Percentiles rank a stretch among this genome's conserved stretches.
phyloP scores from a whole-genome alignment of 1,284 basidiomycete genomes.

The Malassezia pachydermatis region DNA sequence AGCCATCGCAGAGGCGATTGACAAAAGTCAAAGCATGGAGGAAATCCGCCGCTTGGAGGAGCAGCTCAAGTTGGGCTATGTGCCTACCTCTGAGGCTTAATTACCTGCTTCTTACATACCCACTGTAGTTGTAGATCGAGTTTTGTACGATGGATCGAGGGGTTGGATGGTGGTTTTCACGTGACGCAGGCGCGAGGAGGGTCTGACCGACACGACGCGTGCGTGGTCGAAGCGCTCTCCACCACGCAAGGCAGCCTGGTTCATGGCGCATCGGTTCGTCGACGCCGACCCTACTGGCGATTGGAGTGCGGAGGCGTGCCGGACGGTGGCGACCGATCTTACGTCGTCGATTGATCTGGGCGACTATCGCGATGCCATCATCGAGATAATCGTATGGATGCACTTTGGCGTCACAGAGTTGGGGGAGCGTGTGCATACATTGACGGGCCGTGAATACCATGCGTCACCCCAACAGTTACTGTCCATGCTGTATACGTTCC shows the following conservation, averaged over 20 bases:
- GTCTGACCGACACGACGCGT: too few relatives aligned
- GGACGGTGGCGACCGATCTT: conserved; percentile 42
- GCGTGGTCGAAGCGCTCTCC: too few relatives aligned
- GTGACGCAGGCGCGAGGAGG: too few relatives aligned
- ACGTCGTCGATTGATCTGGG: conserved; percentile 42
- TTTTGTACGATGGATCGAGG: too few relatives aligned
- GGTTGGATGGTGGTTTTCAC: too few relatives aligned
- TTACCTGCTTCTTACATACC: background rate
- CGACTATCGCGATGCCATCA: conserved; percentile 52
- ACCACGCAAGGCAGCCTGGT: too few relatives aligned
- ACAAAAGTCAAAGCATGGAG: conserved; percentile 77
- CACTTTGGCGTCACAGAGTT: conserved; percentile 82
- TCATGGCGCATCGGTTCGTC: background rate
- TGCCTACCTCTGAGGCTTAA: background rate
- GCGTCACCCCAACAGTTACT: conserved; percentile 97
- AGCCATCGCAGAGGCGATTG: conserved; percentile 78
- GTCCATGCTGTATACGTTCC: conserved; percentile 97
- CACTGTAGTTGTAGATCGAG: background rate
- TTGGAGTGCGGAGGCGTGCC: conserved; percentile 46
- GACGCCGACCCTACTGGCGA: conserved; percentile 27
- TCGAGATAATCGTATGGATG: conserved; percentile 86
- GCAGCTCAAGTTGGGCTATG: conserved; percentile 36
- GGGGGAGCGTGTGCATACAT: conserved; percentile 75
- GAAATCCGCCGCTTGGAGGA: conserved; percentile 42
- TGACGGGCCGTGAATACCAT: conserved; percentile 87